A percentile compares a stretch with the other conserved stretches of the same genome.
Evolutionary conservation across 106 monocot genomes (phyloP).

Genomic region (Allium cepa): DNA sequence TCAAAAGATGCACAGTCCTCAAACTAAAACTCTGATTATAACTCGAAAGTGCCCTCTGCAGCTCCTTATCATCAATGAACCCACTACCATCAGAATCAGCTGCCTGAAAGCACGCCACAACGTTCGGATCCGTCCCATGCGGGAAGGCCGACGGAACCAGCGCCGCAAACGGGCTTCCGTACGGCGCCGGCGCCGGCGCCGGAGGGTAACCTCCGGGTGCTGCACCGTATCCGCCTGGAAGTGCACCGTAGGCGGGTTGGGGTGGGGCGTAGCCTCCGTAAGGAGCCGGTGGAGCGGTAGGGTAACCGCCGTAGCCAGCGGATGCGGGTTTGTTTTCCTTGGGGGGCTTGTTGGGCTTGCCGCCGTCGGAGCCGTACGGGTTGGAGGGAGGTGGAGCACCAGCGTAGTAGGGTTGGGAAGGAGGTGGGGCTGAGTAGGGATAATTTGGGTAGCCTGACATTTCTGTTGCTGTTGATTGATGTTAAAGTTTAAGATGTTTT

Average conservation of each 20-base stretch:
- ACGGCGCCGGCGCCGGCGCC: slow-evolving; percentile 1
- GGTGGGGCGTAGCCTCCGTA: background rate
- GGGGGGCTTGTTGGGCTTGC: background rate
- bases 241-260: background rate
- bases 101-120: slow-evolving; percentile 84
- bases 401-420: background rate
- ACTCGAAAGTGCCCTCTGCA: slow-evolving; percentile 67
- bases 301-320: slow-evolving; percentile 1
- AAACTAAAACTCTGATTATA: slow-evolving; percentile 91
- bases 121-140: slow-evolving; percentile 84
- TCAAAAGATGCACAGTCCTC: slow-evolving; percentile 88
- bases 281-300: background rate
- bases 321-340: background rate
- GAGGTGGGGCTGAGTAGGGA: slow-evolving; percentile 11
- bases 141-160: slow-evolving; percentile 83
- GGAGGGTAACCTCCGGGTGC: background rate
- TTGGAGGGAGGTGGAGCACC: background rate
- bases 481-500: background rate
- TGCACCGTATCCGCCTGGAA: background rate
- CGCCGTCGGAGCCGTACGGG: background rate
- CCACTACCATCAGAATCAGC: slow-evolving; percentile 91
- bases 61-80: slow-evolving; percentile 88
- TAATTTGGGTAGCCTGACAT: slow-evolving; percentile 11
- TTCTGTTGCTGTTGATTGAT: background rate
- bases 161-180: slow-evolving; percentile 43